Evolutionary conservation across 2,329 filamentous ascomycete genomes (phyloP).

Genomic region (Cordyceps fumosorosea): DNA sequence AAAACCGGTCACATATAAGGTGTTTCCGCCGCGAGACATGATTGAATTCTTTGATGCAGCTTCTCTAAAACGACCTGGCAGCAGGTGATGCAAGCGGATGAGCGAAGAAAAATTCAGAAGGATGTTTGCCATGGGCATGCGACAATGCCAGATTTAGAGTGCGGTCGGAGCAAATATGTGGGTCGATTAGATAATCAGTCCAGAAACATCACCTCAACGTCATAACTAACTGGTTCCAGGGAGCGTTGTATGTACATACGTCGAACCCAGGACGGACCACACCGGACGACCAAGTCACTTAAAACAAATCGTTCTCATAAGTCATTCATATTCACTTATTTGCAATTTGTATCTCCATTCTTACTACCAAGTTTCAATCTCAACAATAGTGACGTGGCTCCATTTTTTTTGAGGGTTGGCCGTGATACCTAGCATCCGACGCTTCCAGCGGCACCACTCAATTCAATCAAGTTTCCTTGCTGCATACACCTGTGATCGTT

Average conservation of each 20-base stretch:
- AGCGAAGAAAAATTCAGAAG: neutral
- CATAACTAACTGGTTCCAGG: neutral
- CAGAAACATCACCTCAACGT: neutral
- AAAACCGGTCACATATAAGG: conserved; percentile 98
- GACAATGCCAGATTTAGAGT: conserved; percentile 8
- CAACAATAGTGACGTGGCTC: too few species aligned
- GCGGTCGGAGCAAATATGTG: neutral
- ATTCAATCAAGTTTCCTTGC: neutral
- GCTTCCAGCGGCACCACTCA: neutral
- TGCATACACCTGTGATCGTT: neutral
- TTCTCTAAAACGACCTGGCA: conserved; percentile 2
- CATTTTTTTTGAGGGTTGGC: too few species aligned
- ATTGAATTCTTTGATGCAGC: conserved; percentile 18
- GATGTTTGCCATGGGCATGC: conserved; percentile 9
- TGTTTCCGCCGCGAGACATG: conserved; percentile 92
- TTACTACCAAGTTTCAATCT: neutral
- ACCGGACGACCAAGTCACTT: neutral
- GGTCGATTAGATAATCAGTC: conserved; percentile 10
- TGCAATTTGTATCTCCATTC: neutral
- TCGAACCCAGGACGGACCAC: too few species aligned
- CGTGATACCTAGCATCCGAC: neutral
- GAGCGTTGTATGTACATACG: too few species aligned
- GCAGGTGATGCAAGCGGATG: conserved; percentile 8
- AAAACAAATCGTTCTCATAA: too few species aligned
- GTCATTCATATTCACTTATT: too few species aligned